phyloP scores from a whole-genome alignment of 139 green algal species.

The Chlamydomonas applanata region DNA sequence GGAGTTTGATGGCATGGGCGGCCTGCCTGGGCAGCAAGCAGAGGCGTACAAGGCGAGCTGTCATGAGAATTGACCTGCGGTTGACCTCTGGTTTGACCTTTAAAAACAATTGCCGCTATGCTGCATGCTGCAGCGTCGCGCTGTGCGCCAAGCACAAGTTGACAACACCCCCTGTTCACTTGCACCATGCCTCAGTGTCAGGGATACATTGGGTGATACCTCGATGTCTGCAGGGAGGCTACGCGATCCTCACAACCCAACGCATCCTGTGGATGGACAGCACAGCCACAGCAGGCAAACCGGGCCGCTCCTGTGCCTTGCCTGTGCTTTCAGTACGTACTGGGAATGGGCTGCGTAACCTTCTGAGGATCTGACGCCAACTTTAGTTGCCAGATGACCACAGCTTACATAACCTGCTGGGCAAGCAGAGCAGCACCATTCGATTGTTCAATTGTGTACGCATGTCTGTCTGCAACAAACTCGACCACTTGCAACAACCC shows the following conservation, averaged over 20 bases:
- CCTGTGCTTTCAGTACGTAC: slow-evolving; percentile 17
- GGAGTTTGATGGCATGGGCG: slow-evolving; percentile 50
- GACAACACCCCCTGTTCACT: no score
- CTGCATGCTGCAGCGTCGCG: neutral
- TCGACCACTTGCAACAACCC: neutral
- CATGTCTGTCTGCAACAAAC: slow-evolving; percentile 1
- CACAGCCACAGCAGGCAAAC: neutral
- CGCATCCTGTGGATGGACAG: slow-evolving; percentile 54
- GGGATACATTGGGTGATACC: neutral
- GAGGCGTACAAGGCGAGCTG: slow-evolving; percentile 33
- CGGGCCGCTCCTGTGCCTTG: slow-evolving; percentile 28
- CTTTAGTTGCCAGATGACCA: no score
- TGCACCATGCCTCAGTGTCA: no score
- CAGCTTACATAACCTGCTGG: no score
- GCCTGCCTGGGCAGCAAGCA: slow-evolving; percentile 19
- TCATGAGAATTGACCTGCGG: no score
- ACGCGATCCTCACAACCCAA: slow-evolving; percentile 49
- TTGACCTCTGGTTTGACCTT: no score
- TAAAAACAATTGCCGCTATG: no score
- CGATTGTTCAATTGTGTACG: no score
- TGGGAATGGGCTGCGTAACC: no score
- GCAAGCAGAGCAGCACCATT: no score
- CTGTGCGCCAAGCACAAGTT: no score
- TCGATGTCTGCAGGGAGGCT: slow-evolving; percentile 32
- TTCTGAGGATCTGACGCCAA: no score